A percentile compares a stretch with the other conserved stretches of the same genome.
Conservation (phyloP, 1,139 yeast genomes). For the Kodamaea arcana region DNA sequence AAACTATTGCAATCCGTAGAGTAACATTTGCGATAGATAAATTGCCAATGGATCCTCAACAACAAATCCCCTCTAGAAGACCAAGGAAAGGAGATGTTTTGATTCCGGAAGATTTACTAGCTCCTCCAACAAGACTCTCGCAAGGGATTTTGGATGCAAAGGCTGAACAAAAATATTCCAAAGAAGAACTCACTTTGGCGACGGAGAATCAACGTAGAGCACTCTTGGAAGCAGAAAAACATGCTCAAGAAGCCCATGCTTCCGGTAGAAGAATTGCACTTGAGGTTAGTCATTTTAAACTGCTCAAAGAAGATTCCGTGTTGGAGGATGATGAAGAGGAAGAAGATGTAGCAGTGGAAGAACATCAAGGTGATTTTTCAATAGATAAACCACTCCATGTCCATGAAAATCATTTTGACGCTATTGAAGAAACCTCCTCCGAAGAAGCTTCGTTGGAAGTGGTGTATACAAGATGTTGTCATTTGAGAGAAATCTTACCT, state of each 20-base stretch:
- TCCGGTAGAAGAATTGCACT: conserved; percentile 65
- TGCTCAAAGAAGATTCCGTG: conserved; percentile 15
- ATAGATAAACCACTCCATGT: conserved; percentile 60
- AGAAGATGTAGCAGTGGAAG: conserved; percentile 20
- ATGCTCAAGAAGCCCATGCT: conserved; percentile 69
- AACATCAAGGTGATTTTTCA: conserved; percentile 24
- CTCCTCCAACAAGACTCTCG: conserved; percentile 60
- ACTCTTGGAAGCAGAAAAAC: conserved; percentile 59
- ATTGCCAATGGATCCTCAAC: conserved; percentile 80
- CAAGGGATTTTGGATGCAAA: conserved; percentile 36
- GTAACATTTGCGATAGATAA: conserved; percentile 76
- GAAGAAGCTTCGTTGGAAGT: conserved; percentile 51
- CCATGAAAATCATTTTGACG: conserved; percentile 60
- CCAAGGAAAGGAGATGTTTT: conserved; percentile 79
- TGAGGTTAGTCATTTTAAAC: conserved; percentile 50
- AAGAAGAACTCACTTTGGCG: conserved; percentile 50
- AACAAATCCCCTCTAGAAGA: conserved; percentile 85
- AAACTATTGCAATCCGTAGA: conserved; percentile 44
- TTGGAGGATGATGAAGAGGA: conserved; percentile 14
- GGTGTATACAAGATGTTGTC: conserved; percentile 88
- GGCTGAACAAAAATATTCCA: conserved; percentile 37
- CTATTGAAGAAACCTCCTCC: conserved; percentile 12
- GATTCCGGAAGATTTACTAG: conserved; percentile 65
- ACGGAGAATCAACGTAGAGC: conserved; percentile 54
- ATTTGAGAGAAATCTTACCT: conserved; percentile 85